phyloP scores from a whole-genome alignment of 2,329 filamentous ascomycete species.

The Diplodia seriata region DNA sequence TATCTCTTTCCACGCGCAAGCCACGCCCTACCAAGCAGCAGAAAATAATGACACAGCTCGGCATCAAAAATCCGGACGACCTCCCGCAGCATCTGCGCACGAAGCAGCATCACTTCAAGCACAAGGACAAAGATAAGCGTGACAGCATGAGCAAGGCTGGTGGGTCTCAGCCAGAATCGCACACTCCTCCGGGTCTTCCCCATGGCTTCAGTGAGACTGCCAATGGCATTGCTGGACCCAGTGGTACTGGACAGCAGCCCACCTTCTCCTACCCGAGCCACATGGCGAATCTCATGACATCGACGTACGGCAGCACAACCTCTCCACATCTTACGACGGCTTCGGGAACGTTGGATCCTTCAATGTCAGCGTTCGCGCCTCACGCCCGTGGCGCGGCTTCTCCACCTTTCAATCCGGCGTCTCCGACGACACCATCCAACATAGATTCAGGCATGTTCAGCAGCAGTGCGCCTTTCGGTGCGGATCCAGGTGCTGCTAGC shows the following conservation, averaged over 20 bases:
- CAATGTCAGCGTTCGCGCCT: slow-evolving; percentile 28
- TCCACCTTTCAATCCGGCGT: slow-evolving; percentile 25
- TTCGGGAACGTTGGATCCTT: slow-evolving; percentile 16
- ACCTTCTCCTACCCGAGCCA: slow-evolving; percentile 26
- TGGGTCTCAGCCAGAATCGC: slow-evolving; percentile 42
- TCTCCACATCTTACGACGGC: slow-evolving; percentile 16
- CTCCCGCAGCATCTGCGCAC: slow-evolving; percentile 82
- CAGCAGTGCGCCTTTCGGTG: slow-evolving; percentile 37
- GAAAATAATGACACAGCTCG: slow-evolving; percentile 88
- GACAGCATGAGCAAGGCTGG: slow-evolving; percentile 40
- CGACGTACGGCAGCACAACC: slow-evolving; percentile 16
- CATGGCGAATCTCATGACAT: slow-evolving; percentile 6
- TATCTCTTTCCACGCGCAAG: slow-evolving; percentile 91
- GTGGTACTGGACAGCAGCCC: slow-evolving; percentile 19
- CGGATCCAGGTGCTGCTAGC: slow-evolving; percentile 39
- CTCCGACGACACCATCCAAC: slow-evolving; percentile 24
- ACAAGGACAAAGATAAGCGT: slow-evolving; percentile 30
- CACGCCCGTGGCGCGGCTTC: slow-evolving; percentile 18
- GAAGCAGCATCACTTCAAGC: slow-evolving; percentile 59
- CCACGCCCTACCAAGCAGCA: slow-evolving; percentile 96
- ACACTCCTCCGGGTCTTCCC: slow-evolving; percentile 49
- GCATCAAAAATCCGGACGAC: slow-evolving; percentile 88
- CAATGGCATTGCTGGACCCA: slow-evolving; percentile 11
- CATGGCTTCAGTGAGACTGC: slow-evolving; percentile 34
- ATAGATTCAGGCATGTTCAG: slow-evolving; percentile 50